Base-by-base conservation (phyloP, 441 rosid species). In the Bruguiera hainesii region DNA sequence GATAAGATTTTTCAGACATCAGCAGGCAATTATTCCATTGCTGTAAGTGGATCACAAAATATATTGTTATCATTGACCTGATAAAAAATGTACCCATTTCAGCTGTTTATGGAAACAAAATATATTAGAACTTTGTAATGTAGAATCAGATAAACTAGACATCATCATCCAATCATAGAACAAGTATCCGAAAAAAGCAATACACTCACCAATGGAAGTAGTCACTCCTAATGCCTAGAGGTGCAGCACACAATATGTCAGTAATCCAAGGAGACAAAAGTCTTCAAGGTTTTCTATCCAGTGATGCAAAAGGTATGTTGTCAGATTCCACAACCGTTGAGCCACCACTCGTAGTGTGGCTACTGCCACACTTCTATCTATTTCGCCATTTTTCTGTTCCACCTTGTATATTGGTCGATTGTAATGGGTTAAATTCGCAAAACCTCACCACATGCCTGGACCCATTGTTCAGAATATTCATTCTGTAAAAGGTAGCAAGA, bases 401-500 rank as follows among this genome's bases (percentile, higher is more conserved):
- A 64, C 75, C 82, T 92, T 92, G 73, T 81, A 90, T 70, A 95
- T 81, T 21, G 99, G 99, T 63, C 99, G 99, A 74, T 92, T 95
- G 83, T 95, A 95, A 79, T 90, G 99, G 63, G 99, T 92, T 80
- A 95, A 71, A 92, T 86, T 72, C 98, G 86, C 81, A 95, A 85
- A 71, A 95, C 88, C 83, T 95, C 99, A 70, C 95, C 96, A 25
- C 99, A 95, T 50, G 98, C 99, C 71, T 92, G 82, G 78, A 97
- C 99, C 99, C 98, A 95, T 75, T 95, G 99, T 77, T 92, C 98
- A 51, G 98, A 95, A 76, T 90, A 92, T 76, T 86, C 99, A 68
- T 83, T 95, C 99, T 95, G 92, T 26, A 60, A 28, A 73, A 66
- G 73, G 37, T 18, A 65, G 10, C 52, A 61, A 66, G 33, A 56